Evolutionary conservation across 495 filamentous ascomycete species (phyloP).

Genomic region (Penicillium paxilli): DNA sequence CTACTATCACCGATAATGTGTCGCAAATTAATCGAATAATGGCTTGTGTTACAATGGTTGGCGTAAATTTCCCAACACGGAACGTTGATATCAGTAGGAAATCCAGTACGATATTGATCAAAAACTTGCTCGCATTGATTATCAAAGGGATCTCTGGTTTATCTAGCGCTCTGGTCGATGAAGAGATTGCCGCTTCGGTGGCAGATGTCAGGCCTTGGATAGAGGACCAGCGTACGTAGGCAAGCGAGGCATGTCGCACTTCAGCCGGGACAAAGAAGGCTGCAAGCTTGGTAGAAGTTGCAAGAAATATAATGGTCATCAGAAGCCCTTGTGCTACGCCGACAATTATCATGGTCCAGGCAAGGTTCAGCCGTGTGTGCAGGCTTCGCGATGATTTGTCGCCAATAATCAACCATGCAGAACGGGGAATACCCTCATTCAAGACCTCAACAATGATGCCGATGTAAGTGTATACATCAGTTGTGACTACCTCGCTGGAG

Average conservation of each 20-base stretch:
- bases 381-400: slow-evolving; percentile 58
- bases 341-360: slow-evolving; percentile 63
- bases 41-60: slow-evolving; percentile 64
- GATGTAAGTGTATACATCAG: slow-evolving; percentile 66
- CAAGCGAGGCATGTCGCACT: slow-evolving; percentile 54
- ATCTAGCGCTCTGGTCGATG: slow-evolving; percentile 65
- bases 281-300: slow-evolving; percentile 53
- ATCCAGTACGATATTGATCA: slow-evolving; percentile 70
- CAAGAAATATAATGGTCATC: slow-evolving; percentile 63
- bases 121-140: slow-evolving; percentile 63
- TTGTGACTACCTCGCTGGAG: slow-evolving; percentile 63
- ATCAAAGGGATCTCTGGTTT: slow-evolving; percentile 71
- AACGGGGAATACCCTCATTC: slow-evolving; percentile 72
- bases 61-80: slow-evolving; percentile 54
- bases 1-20: slow-evolving; percentile 53
- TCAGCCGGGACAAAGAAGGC: slow-evolving; percentile 62
- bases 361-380: slow-evolving; percentile 54
- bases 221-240: slow-evolving; percentile 66
- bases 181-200: slow-evolving; percentile 61
- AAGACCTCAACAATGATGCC: slow-evolving; percentile 64
- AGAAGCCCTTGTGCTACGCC: slow-evolving; percentile 57
- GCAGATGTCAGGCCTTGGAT: slow-evolving; percentile 62
- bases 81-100: slow-evolving; percentile 68
- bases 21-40: slow-evolving; percentile 63
- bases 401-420: slow-evolving; percentile 69